Evolutionary conservation across 495 filamentous ascomycete genomes (phyloP), one percentile per base, ranked within the genome.

Genomic region (Aspergillus sclerotiicarbonarius): DNA sequence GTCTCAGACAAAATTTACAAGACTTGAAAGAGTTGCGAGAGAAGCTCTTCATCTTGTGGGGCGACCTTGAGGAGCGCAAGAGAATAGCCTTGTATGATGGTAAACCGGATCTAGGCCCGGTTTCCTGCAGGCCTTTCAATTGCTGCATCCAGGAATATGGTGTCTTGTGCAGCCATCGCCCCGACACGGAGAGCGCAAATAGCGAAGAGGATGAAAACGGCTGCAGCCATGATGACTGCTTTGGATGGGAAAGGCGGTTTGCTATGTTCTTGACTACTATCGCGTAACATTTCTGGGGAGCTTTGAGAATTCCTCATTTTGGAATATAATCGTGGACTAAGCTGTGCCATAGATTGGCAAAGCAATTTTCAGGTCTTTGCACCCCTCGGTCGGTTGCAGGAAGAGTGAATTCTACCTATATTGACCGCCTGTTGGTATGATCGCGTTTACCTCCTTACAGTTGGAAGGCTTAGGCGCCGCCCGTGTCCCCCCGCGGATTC

Each of bases 41-140:
- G 65, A 86, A 85, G 64, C 80, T 96, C 15, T 92, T 86, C 68
- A 74, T 82, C 31, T 78, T 98, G 8, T 98, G 93, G 92, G 93
- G 93, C 4, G 80, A 95, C 57, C 81, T 97, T 7, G 87, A 90
- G 67, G 91, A 96, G 66, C 58, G 65, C 46, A 90, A 89, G 59
- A 54, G 53, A 45, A 51, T 51, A 18, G 54, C 60, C 51, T 21
- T 52, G 45, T 48, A 67, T 33, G 58, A 53, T 29, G 51, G 20
- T 10, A 60, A 56, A 16, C 30, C n/a, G 25, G 51, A 58, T 9
- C 18, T 67, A 53, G 65, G 60, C 16, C 31, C 53, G 13, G 15
- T 58, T 39, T 70, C 65, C 3, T 69, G 61, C 6, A 43, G 67
- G 21, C 72, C 76, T 18, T 73, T 78, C 37, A 60, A 45, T 8